Evolutionary conservation across 2,329 filamentous ascomycete genomes (phyloP).

Genomic region (Pestalotiopsis fici): DNA sequence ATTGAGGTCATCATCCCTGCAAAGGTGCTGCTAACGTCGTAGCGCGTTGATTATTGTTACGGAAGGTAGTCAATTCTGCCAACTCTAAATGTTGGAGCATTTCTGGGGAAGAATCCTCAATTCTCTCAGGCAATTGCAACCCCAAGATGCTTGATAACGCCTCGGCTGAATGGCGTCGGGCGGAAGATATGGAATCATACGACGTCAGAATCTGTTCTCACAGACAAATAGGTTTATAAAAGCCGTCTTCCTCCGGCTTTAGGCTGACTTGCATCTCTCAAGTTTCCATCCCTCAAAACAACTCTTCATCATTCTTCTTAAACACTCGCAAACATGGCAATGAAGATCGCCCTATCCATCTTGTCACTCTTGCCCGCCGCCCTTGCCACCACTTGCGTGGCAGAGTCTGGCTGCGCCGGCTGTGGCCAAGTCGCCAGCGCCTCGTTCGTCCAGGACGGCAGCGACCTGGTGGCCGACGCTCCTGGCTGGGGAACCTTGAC

Average conservation of each 20-base stretch:
- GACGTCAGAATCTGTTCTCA: background rate
- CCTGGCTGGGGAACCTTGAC: background rate
- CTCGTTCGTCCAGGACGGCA: background rate
- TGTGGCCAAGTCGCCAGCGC: background rate
- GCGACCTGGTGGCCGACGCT: background rate
- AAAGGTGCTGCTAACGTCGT: background rate
- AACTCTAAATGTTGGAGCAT: background rate
- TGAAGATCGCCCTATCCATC: background rate
- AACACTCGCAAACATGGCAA: background rate
- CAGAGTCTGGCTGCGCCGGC: background rate
- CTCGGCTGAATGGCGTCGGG: background rate
- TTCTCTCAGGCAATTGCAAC: background rate
- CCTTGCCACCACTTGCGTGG: background rate
- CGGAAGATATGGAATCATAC: background rate
- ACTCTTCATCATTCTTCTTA: background rate
- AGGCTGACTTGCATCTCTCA: background rate
- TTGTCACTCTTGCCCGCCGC: background rate
- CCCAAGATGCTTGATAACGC: background rate
- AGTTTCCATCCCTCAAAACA: background rate
- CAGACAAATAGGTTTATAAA: background rate
- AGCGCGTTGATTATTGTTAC: background rate
- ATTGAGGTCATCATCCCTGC: background rate
- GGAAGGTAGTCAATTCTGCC: background rate
- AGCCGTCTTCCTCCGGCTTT: background rate
- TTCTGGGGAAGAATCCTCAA: background rate